Base-by-base conservation (phyloP, 805 yeast genomes). In the Myxozyma vanderwaltii region DNA sequence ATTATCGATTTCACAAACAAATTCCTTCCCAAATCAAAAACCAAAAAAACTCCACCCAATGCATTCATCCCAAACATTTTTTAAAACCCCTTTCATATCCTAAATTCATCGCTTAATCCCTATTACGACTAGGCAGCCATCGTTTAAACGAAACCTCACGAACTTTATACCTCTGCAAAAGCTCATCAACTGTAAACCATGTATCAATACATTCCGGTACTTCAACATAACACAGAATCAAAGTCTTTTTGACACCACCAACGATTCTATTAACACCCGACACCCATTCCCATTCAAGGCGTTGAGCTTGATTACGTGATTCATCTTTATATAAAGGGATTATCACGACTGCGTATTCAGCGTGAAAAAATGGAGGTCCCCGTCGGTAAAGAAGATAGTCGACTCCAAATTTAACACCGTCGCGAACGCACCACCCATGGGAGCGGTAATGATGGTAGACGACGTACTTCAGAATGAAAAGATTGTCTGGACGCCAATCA, bases 301-400 rank as follows among this genome's bases (percentile, higher is more conserved):
- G 8, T 55, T 65, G 0, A 63, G 64, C 29, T 19, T 54, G 51
- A 56, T 74, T 74, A 35, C 70, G 61, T 0, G 68, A 66, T 7
- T 70, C 76, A 12, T 67, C 67, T 10, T 44, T 19, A 46, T 72
- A 72, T 45, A 75, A 72, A 1, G 81, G 78, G 27, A 83, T 59
- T 4, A 88, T 75, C 47, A 81, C 69, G 2, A 89, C 75, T 5
- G 92, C 89, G 71, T 83, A 89, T 70, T 91, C 96, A 0, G 99
- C 97, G 71, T 94, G 99, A 51, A 86, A 84, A 71, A 91, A 90
- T 1, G 97, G 97, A 7, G 98, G 99, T 0, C 99, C 99, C 58
- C 92, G 78, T 54, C 86, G 83, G 72, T 94, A 94, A 4, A 94
- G 76, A 7, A 94, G 74, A 72, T 77, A 86, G 68, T 91, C 95